Base-by-base conservation (phyloP, 2,329 filamentous ascomycete species). In the Beauveria varroae region DNA sequence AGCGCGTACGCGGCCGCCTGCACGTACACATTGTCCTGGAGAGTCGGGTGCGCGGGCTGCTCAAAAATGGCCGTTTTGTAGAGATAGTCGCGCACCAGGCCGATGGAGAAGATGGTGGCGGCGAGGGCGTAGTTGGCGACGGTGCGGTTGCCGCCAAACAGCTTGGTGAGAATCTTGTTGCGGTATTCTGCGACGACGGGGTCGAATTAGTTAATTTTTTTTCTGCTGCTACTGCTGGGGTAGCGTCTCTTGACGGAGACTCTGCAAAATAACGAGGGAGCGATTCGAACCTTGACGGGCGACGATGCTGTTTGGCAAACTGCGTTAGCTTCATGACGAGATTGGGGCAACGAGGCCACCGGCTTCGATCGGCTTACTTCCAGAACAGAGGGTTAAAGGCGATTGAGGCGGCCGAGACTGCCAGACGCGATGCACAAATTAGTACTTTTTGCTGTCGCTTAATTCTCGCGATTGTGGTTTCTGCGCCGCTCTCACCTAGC, bases 371-470 rank as follows among this genome's bases (percentile, higher is more conserved):
- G 50, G 46, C 90, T 81, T 82, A 96, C 93, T 99, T 99, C 95
- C 95, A 99, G 76, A 97, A 98, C n/a, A 95, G 88, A 24, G 95
- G 95, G 76, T 99, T 99, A 78, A 99, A 98, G 54, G 88, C 83
- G 76, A 99, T 96, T 58, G 90, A 84, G 61, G 81, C 82, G 53
- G 87, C 90, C 67, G 91, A 90, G 67, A 95, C 93, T 96, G 62
- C 54, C 62, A n/a, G 49, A 60, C n/a, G 55, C 41, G 30, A 37
- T 54, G 64, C 62, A 64, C 61, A 57, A 46, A 51, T 69, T 59
- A 69, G 67, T 50, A 12, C n/a, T 34, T n/a, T 44, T 12, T 63
- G 51, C 24, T 43, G 20, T 41, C 26, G 14, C 22, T 24, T 44
- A 22, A 37, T 43, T 26, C 51, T 41, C n/a, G 7, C 44, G 56